Evolutionary conservation across 495 filamentous ascomycete species (phyloP).

Genomic region (Neurospora sp.): DNA sequence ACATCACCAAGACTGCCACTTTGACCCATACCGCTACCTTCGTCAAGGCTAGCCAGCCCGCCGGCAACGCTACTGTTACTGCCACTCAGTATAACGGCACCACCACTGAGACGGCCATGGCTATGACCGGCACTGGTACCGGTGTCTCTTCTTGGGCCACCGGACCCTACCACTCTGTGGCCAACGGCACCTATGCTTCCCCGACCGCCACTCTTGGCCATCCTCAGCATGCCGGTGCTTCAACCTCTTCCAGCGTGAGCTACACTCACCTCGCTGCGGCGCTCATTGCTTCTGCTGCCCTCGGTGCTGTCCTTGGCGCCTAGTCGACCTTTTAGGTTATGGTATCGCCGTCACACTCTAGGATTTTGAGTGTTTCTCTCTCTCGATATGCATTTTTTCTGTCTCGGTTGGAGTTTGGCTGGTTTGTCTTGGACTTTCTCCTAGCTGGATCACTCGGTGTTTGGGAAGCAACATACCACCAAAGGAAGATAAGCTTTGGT

Average conservation of each 20-base stretch:
- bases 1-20: background rate
- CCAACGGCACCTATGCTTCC: background rate
- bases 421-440: background rate
- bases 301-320: background rate
- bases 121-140: background rate
- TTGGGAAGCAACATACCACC: background rate
- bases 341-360: background rate
- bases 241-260: background rate
- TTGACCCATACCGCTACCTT: background rate
- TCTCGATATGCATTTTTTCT: background rate
- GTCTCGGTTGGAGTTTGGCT: background rate
- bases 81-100: background rate
- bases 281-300: background rate
- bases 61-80: background rate
- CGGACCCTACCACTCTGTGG: background rate
- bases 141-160: background rate
- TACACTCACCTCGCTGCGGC: background rate
- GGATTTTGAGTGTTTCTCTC: background rate
- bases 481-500: background rate
- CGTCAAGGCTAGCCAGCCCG: background rate
- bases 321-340: background rate
- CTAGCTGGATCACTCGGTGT: background rate
- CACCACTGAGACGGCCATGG: background rate
- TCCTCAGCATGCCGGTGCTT: background rate
- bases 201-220: background rate